Evolutionary conservation across 177 flowering plant species (phyloP).

Genomic region (Tripterygium wilfordii): DNA sequence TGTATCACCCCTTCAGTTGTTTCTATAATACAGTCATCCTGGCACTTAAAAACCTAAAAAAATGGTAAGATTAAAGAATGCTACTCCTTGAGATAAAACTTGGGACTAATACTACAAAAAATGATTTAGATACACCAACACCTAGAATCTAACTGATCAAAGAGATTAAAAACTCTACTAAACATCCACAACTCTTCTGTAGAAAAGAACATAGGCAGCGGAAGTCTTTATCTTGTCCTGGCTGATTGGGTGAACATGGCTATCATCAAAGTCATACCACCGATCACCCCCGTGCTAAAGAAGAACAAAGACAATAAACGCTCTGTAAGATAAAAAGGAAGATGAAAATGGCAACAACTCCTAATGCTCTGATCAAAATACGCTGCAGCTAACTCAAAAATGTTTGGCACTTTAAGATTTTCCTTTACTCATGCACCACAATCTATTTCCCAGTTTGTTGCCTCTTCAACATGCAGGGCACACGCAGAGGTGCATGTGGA

Average conservation of each 20-base stretch:
- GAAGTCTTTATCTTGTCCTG: slow-evolving; percentile 72
- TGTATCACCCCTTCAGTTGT: slow-evolving; percentile 7
- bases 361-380: neutral
- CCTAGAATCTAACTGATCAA: neutral
- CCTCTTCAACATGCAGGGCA: too few species aligned
- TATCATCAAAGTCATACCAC: slow-evolving; percentile 93
- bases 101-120: slow-evolving; percentile 11
- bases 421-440: too few species aligned
- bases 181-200: slow-evolving; percentile 57
- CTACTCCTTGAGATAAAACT: slow-evolving; percentile 9
- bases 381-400: too few species aligned
- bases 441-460: too few species aligned
- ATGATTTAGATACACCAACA: neutral
- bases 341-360: neutral
- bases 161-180: neutral
- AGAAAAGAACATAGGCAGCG: slow-evolving; percentile 93
- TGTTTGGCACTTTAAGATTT: too few species aligned
- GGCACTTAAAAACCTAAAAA: slow-evolving; percentile 14
- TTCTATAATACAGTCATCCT: slow-evolving; percentile 22
- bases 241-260: slow-evolving; percentile 58
- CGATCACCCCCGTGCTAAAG: slow-evolving; percentile 69
- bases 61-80: slow-evolving; percentile 26
- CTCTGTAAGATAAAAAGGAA: too few species aligned
- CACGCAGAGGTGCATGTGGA: too few species aligned
- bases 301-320: neutral